Base-by-base conservation (phyloP, 2,329 filamentous ascomycete species). In the Botrytis elliptica region DNA sequence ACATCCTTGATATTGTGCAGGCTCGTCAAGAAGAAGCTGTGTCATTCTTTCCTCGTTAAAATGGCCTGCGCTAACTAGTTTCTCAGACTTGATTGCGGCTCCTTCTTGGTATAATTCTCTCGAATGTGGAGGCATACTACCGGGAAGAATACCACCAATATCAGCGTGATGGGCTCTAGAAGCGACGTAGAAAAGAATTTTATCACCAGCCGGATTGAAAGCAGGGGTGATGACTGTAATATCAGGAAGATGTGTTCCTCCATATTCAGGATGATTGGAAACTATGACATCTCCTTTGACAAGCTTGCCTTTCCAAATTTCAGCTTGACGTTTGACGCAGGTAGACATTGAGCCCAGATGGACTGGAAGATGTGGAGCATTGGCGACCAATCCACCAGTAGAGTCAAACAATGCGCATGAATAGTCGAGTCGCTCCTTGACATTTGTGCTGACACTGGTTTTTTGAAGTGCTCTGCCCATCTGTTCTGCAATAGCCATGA, bases 281-380 rank as follows among this genome's bases (percentile, higher is more conserved):
- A 95, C 92, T 60, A 96, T 87, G 0, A 96, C 93, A 81, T 96
- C 93, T 46, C 93, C 93, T 73, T 88, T 90, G 78, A 93, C 92
- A 70, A 96, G 84, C 77, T 91, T 93, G 9, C 91, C 92, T 77
- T 90, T 87, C 92, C 93, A 96, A 73, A 95, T 93, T 77, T 92
- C 88, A 8, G 92, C 91, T 83, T 95, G 93, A 66, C 92, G 92
- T 74, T 88, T 86, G 2, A 95, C 92, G 68, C 93, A 94, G 16
- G 92, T 95, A n/a, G 91, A 92, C 93, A 95, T 94, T 66, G 91
- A 93, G 42, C 93, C 93, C 18, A 96, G 84, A 80, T 95, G 93
- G 0, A 95, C 92, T 0, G 93, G 93, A 20, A 96, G 84, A 84
- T 96, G 93, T 0, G 93, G 93, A 29, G 93, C 89, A 79, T 94